Base-by-base conservation (phyloP, 2,329 filamentous ascomycete species). In the Talaromyces sp. region DNA sequence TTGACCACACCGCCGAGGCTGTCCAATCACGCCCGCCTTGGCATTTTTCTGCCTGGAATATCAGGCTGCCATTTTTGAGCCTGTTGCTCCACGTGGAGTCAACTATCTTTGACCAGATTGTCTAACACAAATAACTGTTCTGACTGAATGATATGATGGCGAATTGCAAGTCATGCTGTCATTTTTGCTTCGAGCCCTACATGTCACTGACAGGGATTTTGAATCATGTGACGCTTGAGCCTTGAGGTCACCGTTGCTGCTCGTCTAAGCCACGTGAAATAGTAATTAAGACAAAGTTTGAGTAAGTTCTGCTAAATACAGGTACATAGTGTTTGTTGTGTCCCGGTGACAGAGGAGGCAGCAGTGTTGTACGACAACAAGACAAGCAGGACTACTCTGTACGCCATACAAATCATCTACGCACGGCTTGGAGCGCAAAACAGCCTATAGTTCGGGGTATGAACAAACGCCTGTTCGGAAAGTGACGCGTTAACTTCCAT, bases 21-120 rank as follows among this genome's bases (percentile, higher is more conserved):
- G 52, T 35, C 61, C 61, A 63, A 63, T 63, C 61, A 63, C 3
- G 17, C 2, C n/a, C 5, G 52, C 19, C 50, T 56, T 56, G 52
- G 52, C 52, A 35, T 35, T 17, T 19, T 56, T 10, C 33, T 39
- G 52, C 52, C 52, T 56, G 52, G n/a, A 39, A 56, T 22, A 6
- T 56, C 33, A 56, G 52, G 52, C 52, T 56, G 52, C 52, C 19
- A 25, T 33, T 6, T 56, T 19, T 39, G 1, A 19, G 13, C 33
- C 49, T 56, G 25, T 37, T 15, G n/a, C 33, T 54, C 52, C 52
- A 56, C 52, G 52, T 56, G 52, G 52, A 52, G 49, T 52, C 15
- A n/a, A 50, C 6, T 37, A 52, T 54, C 2, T 25, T 13, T 5
- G n/a, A 39, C 19, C 31, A 19, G 33, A 37, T 15, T 54, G 31